Evolutionary conservation across 2,329 filamentous ascomycete species (phyloP).

Genomic region (Colletotrichum orchidophilum): DNA sequence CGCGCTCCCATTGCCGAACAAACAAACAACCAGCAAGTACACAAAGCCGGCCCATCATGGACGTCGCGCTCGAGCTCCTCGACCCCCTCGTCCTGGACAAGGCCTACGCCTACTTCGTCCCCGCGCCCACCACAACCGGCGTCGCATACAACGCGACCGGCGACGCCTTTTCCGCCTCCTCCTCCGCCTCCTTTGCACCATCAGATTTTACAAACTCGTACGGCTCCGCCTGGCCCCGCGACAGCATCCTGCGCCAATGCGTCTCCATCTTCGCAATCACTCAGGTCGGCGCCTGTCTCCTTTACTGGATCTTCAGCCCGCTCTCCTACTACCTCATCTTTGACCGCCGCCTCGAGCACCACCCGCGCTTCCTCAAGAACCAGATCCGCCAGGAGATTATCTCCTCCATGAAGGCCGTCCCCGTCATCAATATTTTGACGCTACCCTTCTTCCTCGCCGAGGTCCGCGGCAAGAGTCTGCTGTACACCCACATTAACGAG

Average conservation of each 20-base stretch:
- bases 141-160: slow-evolving; percentile 28
- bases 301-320: slow-evolving; percentile 74
- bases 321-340: slow-evolving; percentile 78
- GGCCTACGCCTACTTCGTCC: slow-evolving; percentile 50
- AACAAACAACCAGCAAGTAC: background rate
- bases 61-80: slow-evolving; percentile 50
- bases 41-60: slow-evolving; percentile 42
- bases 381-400: slow-evolving; percentile 55
- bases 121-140: slow-evolving; percentile 31
- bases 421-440: slow-evolving; percentile 55
- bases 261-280: slow-evolving; percentile 50
- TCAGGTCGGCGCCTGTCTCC: slow-evolving; percentile 46
- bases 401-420: slow-evolving; percentile 53
- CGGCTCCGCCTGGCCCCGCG: slow-evolving; percentile 48
- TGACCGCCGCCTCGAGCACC: slow-evolving; percentile 55
- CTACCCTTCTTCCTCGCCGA: slow-evolving; percentile 56
- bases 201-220: slow-evolving; percentile 6
- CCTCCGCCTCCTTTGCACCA: slow-evolving; percentile 14
- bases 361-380: slow-evolving; percentile 59
- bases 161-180: slow-evolving; percentile 15
- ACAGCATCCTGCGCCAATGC: slow-evolving; percentile 51
- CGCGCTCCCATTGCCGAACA: background rate
- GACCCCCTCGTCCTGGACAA: slow-evolving; percentile 52
- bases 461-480: slow-evolving; percentile 55
- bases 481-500: slow-evolving; percentile 50